Evolutionary conservation across 2,329 filamentous ascomycete genomes (phyloP).

Genomic region (Aspergillus ochraceoroseus): DNA sequence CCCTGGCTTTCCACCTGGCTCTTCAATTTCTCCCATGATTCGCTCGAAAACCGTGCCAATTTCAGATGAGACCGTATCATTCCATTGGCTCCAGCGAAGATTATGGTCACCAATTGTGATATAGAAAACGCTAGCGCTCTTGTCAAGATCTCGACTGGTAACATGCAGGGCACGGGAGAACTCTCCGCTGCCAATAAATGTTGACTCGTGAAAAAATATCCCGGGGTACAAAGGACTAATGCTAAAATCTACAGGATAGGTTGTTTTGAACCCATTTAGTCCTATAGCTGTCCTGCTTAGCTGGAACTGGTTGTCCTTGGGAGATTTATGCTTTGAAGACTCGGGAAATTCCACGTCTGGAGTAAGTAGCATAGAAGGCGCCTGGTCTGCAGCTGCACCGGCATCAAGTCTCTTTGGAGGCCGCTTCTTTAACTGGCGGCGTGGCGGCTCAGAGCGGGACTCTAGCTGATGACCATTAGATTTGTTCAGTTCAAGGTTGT

Average conservation of each 20-base stretch:
- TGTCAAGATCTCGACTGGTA: slow-evolving; percentile 43
- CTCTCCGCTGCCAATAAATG: slow-evolving; percentile 56
- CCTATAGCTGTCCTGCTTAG: slow-evolving; percentile 34
- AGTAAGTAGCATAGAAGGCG: slow-evolving; percentile 30
- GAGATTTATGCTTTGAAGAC: slow-evolving; percentile 4
- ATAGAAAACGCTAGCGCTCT: slow-evolving; percentile 35
- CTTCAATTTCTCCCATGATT: slow-evolving; percentile 28
- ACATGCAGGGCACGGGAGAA: slow-evolving; percentile 46
- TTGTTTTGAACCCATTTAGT: slow-evolving; percentile 47
- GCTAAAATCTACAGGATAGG: slow-evolving; percentile 53
- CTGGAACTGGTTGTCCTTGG: no score
- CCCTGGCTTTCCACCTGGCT: slow-evolving; percentile 7
- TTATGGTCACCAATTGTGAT: slow-evolving; percentile 35
- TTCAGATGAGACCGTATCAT: slow-evolving; percentile 50
- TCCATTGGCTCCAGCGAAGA: slow-evolving; percentile 52
- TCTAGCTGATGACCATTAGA: slow-evolving; percentile 13
- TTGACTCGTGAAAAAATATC: slow-evolving; percentile 53
- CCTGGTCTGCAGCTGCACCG: slow-evolving; percentile 44
- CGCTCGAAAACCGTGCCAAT: slow-evolving; percentile 37
- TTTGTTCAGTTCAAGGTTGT: neutral
- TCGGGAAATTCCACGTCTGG: slow-evolving; percentile 16
- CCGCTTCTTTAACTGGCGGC: slow-evolving; percentile 34
- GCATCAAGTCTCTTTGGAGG: slow-evolving; percentile 46
- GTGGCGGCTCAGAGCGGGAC: slow-evolving; percentile 11
- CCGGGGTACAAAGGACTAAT: slow-evolving; percentile 47